These are phyloP conservation scores for Smittium culicis DNA, from an alignment of 371 early-diverging fungal species.

Conservation along the genomic window DNA sequence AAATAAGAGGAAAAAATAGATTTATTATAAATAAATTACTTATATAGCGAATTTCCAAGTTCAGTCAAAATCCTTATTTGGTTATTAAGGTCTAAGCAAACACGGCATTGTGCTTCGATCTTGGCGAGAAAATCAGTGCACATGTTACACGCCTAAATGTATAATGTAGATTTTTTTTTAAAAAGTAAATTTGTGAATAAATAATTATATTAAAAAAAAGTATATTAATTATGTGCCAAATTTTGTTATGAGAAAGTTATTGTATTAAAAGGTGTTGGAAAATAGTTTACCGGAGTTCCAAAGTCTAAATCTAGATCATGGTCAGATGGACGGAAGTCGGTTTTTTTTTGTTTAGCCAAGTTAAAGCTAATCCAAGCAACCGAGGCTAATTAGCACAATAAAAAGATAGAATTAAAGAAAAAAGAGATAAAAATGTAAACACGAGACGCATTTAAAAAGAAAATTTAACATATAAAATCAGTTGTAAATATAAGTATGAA, in stretches of 20 bases:
- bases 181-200: not conserved
- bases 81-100: slow-evolving; percentile 63
- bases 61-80: slow-evolving; percentile 57
- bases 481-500: not conserved
- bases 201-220: not conserved
- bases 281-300: slow-evolving; percentile 35
- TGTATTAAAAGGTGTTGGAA: slow-evolving; percentile 35
- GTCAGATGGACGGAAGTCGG: slow-evolving; percentile 71
- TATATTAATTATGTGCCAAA: not conserved
- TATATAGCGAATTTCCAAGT: slow-evolving; percentile 63
- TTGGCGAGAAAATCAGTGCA: slow-evolving; percentile 50
- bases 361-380: slow-evolving; percentile 28
- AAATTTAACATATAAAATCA: too few relatives aligned
- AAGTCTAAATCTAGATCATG: slow-evolving; percentile 37
- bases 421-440: not conserved
- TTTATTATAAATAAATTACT: slow-evolving; percentile 32
- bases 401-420: not conserved
- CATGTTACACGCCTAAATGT: slow-evolving; percentile 45
- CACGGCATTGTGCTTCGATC: slow-evolving; percentile 40
- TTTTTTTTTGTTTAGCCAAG: slow-evolving; percentile 42
- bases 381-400: slow-evolving; percentile 17
- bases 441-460: too few relatives aligned
- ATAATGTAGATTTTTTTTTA: not conserved
- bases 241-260: slow-evolving; percentile 15
- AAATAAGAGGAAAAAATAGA: not conserved